Evolutionary conservation across 257 asterid genomes (phyloP).

Genomic region (Linderniella brevidens): DNA sequence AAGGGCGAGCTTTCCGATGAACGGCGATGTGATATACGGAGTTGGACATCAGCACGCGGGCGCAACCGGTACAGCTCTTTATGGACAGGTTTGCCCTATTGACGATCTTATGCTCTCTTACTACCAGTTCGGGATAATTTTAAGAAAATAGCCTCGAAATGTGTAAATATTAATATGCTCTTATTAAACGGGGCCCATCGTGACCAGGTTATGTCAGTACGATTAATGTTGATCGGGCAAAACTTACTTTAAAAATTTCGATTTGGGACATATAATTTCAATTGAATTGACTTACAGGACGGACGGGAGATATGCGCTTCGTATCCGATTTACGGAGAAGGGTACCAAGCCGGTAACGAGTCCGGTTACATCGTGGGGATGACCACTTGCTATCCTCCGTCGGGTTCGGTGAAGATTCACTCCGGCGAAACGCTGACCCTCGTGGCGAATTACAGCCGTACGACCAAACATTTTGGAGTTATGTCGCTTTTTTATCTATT

Average conservation of each 20-base stretch:
- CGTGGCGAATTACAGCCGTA: neutral
- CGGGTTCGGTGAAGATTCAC: neutral
- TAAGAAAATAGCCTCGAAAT: too few relatives aligned
- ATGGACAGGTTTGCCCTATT: constrained; percentile 43
- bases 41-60: constrained; percentile 78
- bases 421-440: neutral
- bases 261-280: too few relatives aligned
- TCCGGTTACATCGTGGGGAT: constrained; percentile 57
- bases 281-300: constrained; percentile 23
- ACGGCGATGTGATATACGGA: constrained; percentile 56
- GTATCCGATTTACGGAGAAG: constrained; percentile 48
- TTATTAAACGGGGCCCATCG: too few relatives aligned
- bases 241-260: too few relatives aligned
- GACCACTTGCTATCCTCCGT: neutral
- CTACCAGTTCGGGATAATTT: too few relatives aligned
- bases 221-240: too few relatives aligned
- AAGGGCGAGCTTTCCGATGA: neutral
- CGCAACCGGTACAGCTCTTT: constrained; percentile 49
- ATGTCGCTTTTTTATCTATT: neutral
- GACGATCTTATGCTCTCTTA: too few relatives aligned
- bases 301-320: constrained; percentile 67
- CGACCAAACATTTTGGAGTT: neutral
- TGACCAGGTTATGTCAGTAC: too few relatives aligned
- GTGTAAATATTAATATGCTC: too few relatives aligned
- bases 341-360: constrained; percentile 67